Base-by-base conservation (phyloP, 176 grass and related monocot species). In the Carex cristatella region DNA sequence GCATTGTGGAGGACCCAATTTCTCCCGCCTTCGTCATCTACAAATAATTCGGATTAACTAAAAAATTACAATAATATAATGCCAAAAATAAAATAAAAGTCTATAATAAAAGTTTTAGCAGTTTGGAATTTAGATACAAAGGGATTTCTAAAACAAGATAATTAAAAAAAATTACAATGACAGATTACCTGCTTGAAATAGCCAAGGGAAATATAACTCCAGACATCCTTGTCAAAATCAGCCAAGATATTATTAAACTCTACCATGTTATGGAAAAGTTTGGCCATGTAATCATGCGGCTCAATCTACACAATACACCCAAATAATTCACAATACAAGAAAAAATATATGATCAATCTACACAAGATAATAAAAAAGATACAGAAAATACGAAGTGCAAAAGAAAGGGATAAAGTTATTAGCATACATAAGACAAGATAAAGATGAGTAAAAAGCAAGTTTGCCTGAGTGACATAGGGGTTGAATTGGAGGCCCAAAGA, bases 1-100 rank as follows among this genome's bases (percentile, higher is more conserved):
- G 97, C 97, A 99, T 99, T 18, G 93, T 99, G 61, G 97, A 99
- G 46, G 93, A 95, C 88, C 97, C 97, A 78, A 99, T 87, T 86
- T 99, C 97, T 81, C 93, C 97, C 64, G 88, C 88, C 85, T 96
- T 99, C 35, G 91, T 84, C 86, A 94, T 88, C 97, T 99, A 87
- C 51, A 89, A 71, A 89, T 58, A 85, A 40, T 65, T 63, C 16
- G 12, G 69, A 78, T 38, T 10, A 51, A 79, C 67, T 28, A 12
- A 59, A 11, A 58, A 88, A 80, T 79, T 87, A 48, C 15, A 72
- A 48, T 30, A 19, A 72, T 46, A 48, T 48, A 85, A 84, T 77
- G 12, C 42, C 81, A 18, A 54, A 0, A 54, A 13, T 40, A 40
- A 40, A 40, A 40, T 40, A 40, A 40, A 40, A 40, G 38, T 40